Evolutionary conservation across 73 alveolate genomes (phyloP), one percentile per base, ranked within the genome.

Genomic region (Paramecium octaurelia): DNA sequence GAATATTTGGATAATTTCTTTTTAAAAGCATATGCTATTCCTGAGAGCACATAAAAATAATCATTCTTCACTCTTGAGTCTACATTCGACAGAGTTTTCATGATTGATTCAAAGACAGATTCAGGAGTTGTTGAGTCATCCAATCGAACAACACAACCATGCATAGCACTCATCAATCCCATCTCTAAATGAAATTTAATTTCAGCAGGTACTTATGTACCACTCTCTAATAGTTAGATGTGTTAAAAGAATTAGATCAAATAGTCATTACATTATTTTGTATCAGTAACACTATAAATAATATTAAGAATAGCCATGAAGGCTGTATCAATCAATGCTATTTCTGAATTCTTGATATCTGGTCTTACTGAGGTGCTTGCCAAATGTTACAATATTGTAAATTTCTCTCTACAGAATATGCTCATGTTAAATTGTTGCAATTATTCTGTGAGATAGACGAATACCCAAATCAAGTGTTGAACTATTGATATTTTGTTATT

Each of bases 111-210:
- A 54, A 54, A 54, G 1, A 54, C 69, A 16, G 69, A 16, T 54
- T 54, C 69, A 16, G 69, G 69, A 18, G 69, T 54, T n/a, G 69
- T 54, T 2, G 69, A 54, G 21, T 54, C 38, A 42, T 80, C 75
- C 12, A 80, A 46, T 80, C 91, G 43, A 2, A 80, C 91, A 11
- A 80, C 35, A 46, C 91, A 80, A 18, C 91, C 91, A 80, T 80
- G 91, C 70, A 80, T 48, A 20, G 57, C 36, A 80, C 91, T 80
- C 73, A 80, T 31, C 34, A 80, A 80, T 20, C 91, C 91, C 46
- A 43, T 24, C 14, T 80, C 46, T 80, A 44, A 80, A 80, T 80
- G 91, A 21, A 6, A 40, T 14, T 31, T 42, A 23, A 21, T 44
- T 44, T 80, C 75, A 14, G 42, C 91, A 43, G 48, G 29, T 80